Percentiles rank a stretch among this genome's conserved stretches.
Evolutionary conservation across 805 yeast species (phyloP).

Genomic region (Candida incommunis): DNA sequence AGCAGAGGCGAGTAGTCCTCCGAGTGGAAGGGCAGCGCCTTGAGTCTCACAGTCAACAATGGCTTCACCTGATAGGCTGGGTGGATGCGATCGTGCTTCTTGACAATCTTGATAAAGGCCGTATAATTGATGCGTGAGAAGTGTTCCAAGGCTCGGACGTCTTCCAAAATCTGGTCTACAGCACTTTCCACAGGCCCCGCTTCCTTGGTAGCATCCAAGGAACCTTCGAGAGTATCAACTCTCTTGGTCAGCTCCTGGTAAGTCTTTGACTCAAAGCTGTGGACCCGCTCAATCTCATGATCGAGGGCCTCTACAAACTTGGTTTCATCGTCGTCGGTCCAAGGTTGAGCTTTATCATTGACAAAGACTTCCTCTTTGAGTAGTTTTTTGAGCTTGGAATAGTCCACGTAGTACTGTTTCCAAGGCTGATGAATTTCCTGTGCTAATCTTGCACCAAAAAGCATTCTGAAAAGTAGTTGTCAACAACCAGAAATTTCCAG

Average conservation of each 20-base stretch:
- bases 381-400: conserved; percentile 77
- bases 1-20: conserved; percentile 91
- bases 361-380: conserved; percentile 39
- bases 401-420: conserved; percentile 79
- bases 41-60: conserved; percentile 72
- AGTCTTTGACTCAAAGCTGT: conserved; percentile 63
- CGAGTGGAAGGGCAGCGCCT: conserved; percentile 77
- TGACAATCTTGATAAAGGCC: conserved; percentile 87
- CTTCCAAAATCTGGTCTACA: conserved; percentile 58
- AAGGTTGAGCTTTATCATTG: conserved; percentile 29
- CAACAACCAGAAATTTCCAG: too few relatives aligned
- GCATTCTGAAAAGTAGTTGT: conserved; percentile 43
- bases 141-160: conserved; percentile 76
- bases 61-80: conserved; percentile 83
- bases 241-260: conserved; percentile 54
- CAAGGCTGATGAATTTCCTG: conserved; percentile 80
- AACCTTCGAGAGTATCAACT: conserved; percentile 38
- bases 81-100: conserved; percentile 89
- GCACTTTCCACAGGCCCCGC: conserved; percentile 47
- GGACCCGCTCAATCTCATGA: conserved; percentile 81
- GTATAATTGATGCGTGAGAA: conserved; percentile 89
- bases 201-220: conserved; percentile 24
- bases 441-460: conserved; percentile 73
- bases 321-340: conserved; percentile 78
- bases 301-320: conserved; percentile 66